A percentile compares a stretch with the other conserved stretches of the same genome.
Conservation (phyloP, 2,329 filamentous ascomycete genomes). For the Fusarium floridanum region DNA sequence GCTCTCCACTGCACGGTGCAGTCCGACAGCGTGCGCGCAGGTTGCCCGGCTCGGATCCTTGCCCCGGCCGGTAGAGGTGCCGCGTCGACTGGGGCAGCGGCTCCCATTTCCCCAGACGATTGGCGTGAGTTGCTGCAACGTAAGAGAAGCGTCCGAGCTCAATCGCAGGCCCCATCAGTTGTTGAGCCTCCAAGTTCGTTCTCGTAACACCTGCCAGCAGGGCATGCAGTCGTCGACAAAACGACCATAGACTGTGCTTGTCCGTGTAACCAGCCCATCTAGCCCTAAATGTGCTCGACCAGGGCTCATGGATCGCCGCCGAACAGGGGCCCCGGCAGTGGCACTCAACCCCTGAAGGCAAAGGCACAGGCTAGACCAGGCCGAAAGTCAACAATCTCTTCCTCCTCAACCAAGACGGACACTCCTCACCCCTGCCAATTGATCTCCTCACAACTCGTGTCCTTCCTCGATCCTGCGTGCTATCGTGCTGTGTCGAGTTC, state of each 20-base stretch:
- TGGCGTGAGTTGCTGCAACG: neutral
- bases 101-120: neutral
- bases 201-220: neutral
- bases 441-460: neutral
- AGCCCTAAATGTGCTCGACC: neutral
- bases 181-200: neutral
- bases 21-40: neutral
- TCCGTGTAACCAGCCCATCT: neutral
- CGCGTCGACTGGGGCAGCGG: neutral
- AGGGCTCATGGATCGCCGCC: neutral
- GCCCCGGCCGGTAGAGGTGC: neutral
- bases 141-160: neutral
- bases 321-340: neutral
- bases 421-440: neutral
- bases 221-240: neutral
- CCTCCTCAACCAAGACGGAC: neutral
- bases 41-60: neutral
- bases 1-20: neutral
- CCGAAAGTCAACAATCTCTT: neutral
- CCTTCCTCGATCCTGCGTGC: neutral
- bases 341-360: neutral
- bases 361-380: neutral
- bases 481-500: neutral
- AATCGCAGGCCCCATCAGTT: neutral
- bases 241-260: neutral